Conservation (phyloP, 2,329 filamentous ascomycete genomes). For the Drechslerella dactyloides region DNA sequence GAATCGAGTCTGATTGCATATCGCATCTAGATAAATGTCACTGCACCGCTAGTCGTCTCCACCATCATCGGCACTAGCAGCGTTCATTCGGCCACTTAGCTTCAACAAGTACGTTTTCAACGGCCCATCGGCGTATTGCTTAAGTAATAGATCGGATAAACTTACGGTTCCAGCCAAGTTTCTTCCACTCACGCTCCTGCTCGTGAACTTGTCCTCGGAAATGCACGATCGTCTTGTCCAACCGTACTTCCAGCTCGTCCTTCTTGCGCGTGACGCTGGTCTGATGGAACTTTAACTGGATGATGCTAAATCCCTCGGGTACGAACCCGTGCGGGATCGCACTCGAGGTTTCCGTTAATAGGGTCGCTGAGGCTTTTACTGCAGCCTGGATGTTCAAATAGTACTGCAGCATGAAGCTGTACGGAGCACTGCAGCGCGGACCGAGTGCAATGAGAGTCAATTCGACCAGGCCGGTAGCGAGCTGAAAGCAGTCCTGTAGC, state of each 20-base stretch:
- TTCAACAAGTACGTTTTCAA: conserved; percentile 10
- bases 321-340: conserved; percentile 42
- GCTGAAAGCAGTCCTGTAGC: conserved; percentile 34
- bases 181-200: conserved; percentile 45
- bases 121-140: background rate
- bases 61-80: conserved; percentile 41
- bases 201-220: conserved; percentile 36
- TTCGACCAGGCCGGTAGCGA: conserved; percentile 28
- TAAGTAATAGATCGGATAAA: conserved; percentile 8
- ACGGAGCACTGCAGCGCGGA: conserved; percentile 47
- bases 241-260: conserved; percentile 30
- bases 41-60: conserved; percentile 24
- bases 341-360: conserved; percentile 32
- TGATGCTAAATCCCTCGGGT: conserved; percentile 35
- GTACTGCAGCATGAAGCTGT: conserved; percentile 50
- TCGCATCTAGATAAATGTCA: conserved; percentile 29
- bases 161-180: conserved; percentile 47
- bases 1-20: conserved; percentile 6
- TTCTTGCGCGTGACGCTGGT: conserved; percentile 3
- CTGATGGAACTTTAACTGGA: conserved; percentile 35
- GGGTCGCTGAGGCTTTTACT: conserved; percentile 29
- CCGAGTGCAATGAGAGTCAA: conserved; percentile 37
- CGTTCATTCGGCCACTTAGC: conserved; percentile 11
- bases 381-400: conserved; percentile 45
- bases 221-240: conserved; percentile 27